Evolutionary conservation across 345 rosid species (phyloP), one percentile per base, ranked within the genome.

Genomic region (Eucalyptus curtisii): DNA sequence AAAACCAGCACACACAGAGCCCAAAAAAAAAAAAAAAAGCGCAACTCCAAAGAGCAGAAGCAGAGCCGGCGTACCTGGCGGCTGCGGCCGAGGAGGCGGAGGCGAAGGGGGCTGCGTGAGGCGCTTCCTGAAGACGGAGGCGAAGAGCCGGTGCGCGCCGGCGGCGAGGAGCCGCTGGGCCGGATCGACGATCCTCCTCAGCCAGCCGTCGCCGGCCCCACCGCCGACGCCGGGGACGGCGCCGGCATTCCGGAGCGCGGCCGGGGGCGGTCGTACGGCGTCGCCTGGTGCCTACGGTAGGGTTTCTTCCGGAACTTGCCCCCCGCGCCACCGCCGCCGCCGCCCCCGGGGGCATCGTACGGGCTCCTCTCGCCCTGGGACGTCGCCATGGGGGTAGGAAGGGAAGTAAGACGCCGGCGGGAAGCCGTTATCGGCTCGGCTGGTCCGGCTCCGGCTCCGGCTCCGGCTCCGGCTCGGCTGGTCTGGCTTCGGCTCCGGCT

Each of bases 101-200:
- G 90, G 92, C 44, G 88, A 84, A 86, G 90, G 95, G 20, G 93
- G 91, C 8, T 92, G 94, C 81, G 95, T 91, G 45, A 97, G 97
- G 42, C 96, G 98, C 89, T 97, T 98, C 86, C 93, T 95, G 86
- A 96, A 96, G 31, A 97, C 91, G 9, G 98, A 97, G 45, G 92
- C 94, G 86, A 95, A 97, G 33, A 98, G 95, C 91, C 89, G 92
- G 81, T 95, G 94, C 86, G 99, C 99, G 86, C 98, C 89, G n/a
- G 95, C 92, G 59, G 95, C 86, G 87, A 98, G 93, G 85, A 98
- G 94, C 88, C 95, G 88, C 89, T 95, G 99, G 19, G 99, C 98
- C 87, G 99, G 99, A 95, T 97, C 97, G 90, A 98, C 95, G 88
- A 98, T 81, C 93, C 94, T 98, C 90, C 99, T 93, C 47, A 98